Evolutionary conservation across 768 basidiomycete genomes (phyloP), one percentile per base, ranked within the genome.

Genomic region (Tricholoma bakamatsutake): DNA sequence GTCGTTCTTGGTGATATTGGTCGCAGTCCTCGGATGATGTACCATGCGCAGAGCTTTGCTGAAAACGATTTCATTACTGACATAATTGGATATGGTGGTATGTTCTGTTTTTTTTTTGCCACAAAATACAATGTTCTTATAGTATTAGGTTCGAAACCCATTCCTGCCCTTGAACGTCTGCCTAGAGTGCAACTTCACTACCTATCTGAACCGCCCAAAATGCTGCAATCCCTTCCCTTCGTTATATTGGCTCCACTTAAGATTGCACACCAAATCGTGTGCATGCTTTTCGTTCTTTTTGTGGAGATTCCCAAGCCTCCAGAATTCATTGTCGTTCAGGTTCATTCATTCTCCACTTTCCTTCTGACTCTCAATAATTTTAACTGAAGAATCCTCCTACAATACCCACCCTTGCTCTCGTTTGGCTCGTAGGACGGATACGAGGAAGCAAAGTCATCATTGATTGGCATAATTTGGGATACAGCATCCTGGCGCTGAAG

Each of bases 381-480:
- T 37, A 27, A 39, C 27, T 48, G 30, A 34, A 99, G 93, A 99
- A 98, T 65, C 97, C 97, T 27, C 97, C 97, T 8, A 90, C 90
- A 57, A 94, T 99, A 35, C 97, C 97, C 1, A 95, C 95, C 0
- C 80, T 99, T 15, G 85, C 87, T 2, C 73, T 98, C 17, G 92
- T 90, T 2, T 89, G 90, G 78, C 68, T 93, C 27, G 84, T 87
- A 1, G 80, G 81, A 18, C 66, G 73, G 17, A 63, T 92, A 13
- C 79, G 84, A 15, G 87, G 89, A 3, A 87, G 87, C 61, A 92
- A 90, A 63, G 76, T 99, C 61, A 90, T 99, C 57, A 94, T 99
- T 53, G 97, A 99, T 72, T 99, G 97, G 97, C 97, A 99, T 68
- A 99, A 99, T 69, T 81, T 96, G 24, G 97, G 97, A 15, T 94